These are phyloP conservation scores for Plasmodium adleri DNA, from an alignment of 169 alveolate genomes.

Conservation along the genomic window DNA sequence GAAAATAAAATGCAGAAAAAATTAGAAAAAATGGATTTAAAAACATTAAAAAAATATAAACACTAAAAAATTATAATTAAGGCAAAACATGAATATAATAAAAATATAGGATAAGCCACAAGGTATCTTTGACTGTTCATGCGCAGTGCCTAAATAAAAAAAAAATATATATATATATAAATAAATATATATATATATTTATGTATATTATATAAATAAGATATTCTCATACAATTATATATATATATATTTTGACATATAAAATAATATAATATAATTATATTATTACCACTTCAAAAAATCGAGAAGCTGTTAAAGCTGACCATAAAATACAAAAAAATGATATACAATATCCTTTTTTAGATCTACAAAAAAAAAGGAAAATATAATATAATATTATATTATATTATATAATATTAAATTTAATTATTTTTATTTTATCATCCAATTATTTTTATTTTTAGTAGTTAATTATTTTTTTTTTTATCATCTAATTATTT, in stretches of 20 bases:
- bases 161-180: background rate
- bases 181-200: background rate
- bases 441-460: no score
- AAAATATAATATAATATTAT: background rate
- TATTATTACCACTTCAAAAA: slow-evolving; percentile 83
- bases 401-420: no score
- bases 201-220: background rate
- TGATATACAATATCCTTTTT: slow-evolving; percentile 78
- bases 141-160: slow-evolving; percentile 76
- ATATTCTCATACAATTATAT: background rate
- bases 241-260: background rate
- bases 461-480: no score
- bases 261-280: background rate
- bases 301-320: slow-evolving; percentile 89
- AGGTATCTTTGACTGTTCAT: slow-evolving; percentile 87
- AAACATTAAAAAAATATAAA: slow-evolving; percentile 47
- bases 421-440: no score
- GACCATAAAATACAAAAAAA: slow-evolving; percentile 83
- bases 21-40: slow-evolving; percentile 50
- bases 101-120: slow-evolving; percentile 88
- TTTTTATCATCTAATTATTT: no score
- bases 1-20: slow-evolving; percentile 52
- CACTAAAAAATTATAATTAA: slow-evolving; percentile 83
- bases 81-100: slow-evolving; percentile 87
- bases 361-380: slow-evolving; percentile 30